phyloP scores from a whole-genome alignment of 1,284 basidiomycete genomes.

The Kwoniella shivajii region DNA sequence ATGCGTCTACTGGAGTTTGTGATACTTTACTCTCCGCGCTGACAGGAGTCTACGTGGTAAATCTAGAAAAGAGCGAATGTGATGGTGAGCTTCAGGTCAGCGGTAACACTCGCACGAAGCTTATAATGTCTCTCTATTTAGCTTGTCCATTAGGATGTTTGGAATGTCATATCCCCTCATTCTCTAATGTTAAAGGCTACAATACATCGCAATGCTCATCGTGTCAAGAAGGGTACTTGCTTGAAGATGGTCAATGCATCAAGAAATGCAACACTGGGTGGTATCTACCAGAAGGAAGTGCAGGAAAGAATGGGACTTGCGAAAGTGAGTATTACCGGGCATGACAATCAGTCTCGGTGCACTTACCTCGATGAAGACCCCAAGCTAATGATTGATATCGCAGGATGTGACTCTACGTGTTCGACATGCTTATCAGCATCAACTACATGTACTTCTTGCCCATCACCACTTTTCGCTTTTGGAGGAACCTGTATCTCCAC shows the following conservation, averaged over 20 bases:
- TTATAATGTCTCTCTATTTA: slow-evolving; percentile 14
- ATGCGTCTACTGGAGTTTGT: slow-evolving; percentile 49
- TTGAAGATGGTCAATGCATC: slow-evolving; percentile 48
- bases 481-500: slow-evolving; percentile 47
- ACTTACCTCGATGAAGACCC: background rate
- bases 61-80: slow-evolving; percentile 49
- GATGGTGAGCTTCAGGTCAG: slow-evolving; percentile 46
- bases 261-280: slow-evolving; percentile 44
- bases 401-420: slow-evolving; percentile 54
- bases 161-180: slow-evolving; percentile 49
- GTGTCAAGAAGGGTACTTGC: slow-evolving; percentile 54
- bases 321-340: slow-evolving; percentile 46
- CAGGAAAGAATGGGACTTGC: slow-evolving; percentile 46
- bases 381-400: background rate
- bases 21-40: slow-evolving; percentile 37
- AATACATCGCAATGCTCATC: slow-evolving; percentile 40
- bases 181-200: slow-evolving; percentile 36
- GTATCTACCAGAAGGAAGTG: slow-evolving; percentile 33
- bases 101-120: background rate
- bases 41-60: slow-evolving; percentile 47
- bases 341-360: background rate
- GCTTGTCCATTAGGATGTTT: slow-evolving; percentile 54
- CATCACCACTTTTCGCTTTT: slow-evolving; percentile 35
- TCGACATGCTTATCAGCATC: slow-evolving; percentile 44
- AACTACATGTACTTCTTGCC: slow-evolving; percentile 47